Conservation (phyloP, 208 protist genomes). For the Vickermania ingenoplastis region DNA sequence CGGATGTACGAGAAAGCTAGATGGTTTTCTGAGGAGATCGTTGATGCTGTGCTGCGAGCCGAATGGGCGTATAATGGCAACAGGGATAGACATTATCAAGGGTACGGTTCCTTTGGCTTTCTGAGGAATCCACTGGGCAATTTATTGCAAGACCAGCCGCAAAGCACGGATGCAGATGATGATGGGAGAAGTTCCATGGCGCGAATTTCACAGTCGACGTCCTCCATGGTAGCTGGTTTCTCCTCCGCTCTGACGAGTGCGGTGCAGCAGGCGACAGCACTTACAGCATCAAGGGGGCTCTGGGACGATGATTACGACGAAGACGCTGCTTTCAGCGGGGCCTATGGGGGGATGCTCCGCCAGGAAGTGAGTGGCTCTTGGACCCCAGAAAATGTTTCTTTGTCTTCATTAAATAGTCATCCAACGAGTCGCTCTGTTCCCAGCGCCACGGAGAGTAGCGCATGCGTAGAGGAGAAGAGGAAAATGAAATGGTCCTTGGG, state of each 20-base stretch:
- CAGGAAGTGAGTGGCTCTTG: constrained; percentile 11
- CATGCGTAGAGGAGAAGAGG: constrained; percentile 3
- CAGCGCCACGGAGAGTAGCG: neutral
- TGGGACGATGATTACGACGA: constrained; percentile 42
- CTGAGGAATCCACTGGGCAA: neutral
- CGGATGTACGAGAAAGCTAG: constrained; percentile 24
- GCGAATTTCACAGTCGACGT: constrained; percentile 5
- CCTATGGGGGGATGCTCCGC: constrained; percentile 36
- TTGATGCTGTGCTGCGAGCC: constrained; percentile 46
- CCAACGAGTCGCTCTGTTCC: neutral
- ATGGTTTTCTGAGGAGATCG: constrained; percentile 32
- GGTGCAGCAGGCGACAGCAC: constrained; percentile 16
- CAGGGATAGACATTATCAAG: neutral
- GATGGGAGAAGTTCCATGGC: neutral
- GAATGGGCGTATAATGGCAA: constrained; percentile 25
- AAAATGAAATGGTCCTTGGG: constrained; percentile 25
- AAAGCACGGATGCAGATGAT: neutral
- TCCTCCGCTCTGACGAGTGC: constrained; percentile 32
- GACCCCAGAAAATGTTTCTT: neutral
- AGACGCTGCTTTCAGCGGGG: constrained; percentile 25
- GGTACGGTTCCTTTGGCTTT: neutral
- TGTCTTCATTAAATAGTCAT: neutral
- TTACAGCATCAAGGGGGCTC: constrained; percentile 24
- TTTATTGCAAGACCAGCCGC: too few relatives aligned
- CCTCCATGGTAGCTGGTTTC: constrained; percentile 25